A percentile compares a stretch with the other conserved stretches of the same genome.
phyloP scores from a whole-genome alignment of 352 stramenopile species.

The Pythium dissimile region DNA sequence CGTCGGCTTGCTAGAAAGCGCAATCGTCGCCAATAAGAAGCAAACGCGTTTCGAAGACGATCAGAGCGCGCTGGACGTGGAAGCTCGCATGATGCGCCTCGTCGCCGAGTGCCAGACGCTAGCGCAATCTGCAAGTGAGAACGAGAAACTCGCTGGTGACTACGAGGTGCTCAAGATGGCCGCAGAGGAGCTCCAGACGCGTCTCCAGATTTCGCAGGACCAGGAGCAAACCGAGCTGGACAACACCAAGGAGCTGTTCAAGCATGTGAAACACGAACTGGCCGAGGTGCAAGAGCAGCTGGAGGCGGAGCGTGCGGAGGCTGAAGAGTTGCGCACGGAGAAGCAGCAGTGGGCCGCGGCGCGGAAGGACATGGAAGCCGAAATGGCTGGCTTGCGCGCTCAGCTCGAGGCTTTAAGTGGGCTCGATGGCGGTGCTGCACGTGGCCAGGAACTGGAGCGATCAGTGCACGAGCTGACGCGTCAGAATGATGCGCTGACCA shows the following conservation, averaged over 20 bases:
- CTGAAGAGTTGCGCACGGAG: not conserved
- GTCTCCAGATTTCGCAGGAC: conserved; percentile 16
- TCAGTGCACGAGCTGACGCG: conserved; percentile 13
- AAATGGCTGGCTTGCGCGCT: conserved; percentile 17
- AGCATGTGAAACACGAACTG: conserved; percentile 23
- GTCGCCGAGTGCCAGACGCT: conserved; percentile 31
- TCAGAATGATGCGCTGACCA: conserved; percentile 17
- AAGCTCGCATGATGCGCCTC: conserved; percentile 23
- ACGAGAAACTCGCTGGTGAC: conserved; percentile 27
- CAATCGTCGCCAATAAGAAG: not conserved
- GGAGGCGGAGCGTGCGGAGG: conserved; percentile 19
- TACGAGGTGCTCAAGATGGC: conserved; percentile 43
- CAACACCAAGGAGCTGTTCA: conserved; percentile 24
- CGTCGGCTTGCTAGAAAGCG: conserved; percentile 6
- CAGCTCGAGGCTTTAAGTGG: conserved; percentile 18
- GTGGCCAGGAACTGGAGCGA: conserved; percentile 11
- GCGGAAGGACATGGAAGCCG: conserved; percentile 7
- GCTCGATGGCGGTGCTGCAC: not conserved
- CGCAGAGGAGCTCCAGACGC: conserved; percentile 32
- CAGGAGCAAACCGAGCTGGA: conserved; percentile 27
- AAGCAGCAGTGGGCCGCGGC: not conserved
- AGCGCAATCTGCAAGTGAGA: conserved; percentile 20
- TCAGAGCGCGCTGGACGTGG: conserved; percentile 8
- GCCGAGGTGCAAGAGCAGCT: not conserved
- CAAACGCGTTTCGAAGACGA: not conserved